Evolutionary conservation across 495 filamentous ascomycete species (phyloP).

Genomic region (Corynascus novoguineensis): DNA sequence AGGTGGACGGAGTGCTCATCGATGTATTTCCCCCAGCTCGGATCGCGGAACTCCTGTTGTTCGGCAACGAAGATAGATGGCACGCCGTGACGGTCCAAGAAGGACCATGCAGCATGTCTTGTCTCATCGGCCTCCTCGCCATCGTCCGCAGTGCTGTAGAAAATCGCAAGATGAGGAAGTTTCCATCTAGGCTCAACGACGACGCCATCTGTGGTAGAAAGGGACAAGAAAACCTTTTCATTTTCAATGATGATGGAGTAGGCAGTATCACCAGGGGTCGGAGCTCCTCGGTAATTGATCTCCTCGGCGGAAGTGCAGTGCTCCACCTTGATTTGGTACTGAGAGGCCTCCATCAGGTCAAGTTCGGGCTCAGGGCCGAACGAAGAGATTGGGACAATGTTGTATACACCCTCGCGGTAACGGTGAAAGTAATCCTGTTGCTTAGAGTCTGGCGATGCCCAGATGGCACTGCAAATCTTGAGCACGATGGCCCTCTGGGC

Average conservation of each 20-base stretch:
- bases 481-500: constrained; percentile 65
- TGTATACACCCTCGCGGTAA: constrained; percentile 46
- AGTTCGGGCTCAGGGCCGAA: constrained; percentile 68
- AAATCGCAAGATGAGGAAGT: constrained; percentile 64
- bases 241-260: constrained; percentile 56
- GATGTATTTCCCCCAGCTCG: constrained; percentile 23
- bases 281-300: constrained; percentile 32
- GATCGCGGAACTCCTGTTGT: constrained; percentile 47
- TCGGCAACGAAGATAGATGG: constrained; percentile 65
- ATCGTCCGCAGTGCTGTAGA: constrained; percentile 59
- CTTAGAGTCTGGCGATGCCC: constrained; percentile 32
- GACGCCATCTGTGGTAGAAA: constrained; percentile 21
- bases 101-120: constrained; percentile 50
- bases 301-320: constrained; percentile 57
- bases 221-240: constrained; percentile 37
- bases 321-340: constrained; percentile 66
- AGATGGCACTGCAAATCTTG: constrained; percentile 65
- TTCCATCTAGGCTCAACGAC: constrained; percentile 52
- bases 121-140: constrained; percentile 43
- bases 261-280: constrained; percentile 6
- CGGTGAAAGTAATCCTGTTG: constrained; percentile 20
- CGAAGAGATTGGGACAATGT: constrained; percentile 66
- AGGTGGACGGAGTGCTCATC: constrained; percentile 52
- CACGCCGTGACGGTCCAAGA: constrained; percentile 60
- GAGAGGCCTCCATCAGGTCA: constrained; percentile 63